Base-by-base conservation (phyloP, 2,329 filamentous ascomycete genomes). In the Fusarium sp. region DNA sequence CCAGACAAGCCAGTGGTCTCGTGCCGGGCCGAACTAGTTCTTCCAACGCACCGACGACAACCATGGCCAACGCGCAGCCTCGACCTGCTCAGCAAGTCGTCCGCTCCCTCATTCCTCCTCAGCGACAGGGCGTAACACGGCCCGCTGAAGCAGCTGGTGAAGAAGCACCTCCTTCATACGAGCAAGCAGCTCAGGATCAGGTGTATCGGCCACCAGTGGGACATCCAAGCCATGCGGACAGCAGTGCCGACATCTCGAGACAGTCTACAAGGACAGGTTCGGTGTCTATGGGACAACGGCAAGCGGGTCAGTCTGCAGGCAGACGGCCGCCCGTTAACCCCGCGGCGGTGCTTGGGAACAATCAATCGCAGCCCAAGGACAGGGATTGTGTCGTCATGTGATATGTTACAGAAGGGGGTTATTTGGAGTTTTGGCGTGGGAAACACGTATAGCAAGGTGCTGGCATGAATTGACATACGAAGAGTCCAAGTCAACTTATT, bases 131-230 rank as follows among this genome's bases (percentile, higher is more conserved):
- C 2, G 83, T 85, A 5, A 81, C 80, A 23, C 79, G 86, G 2
- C 75, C 48, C 4, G 76, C 81, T 0, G 85, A 86, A 6, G 82
- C 83, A 9, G 82, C 78, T 6, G 79, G 81, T 3, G 88, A 89
- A 4, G 88, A 89, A 34, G 88, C 88, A 7, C 89, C 89, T 48
- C 89, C 89, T 2, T 87, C 87, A 13, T 91, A 91, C 75, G 89
- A 90, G 79, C 87, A 90, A 78, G 88, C 89, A 5, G 85, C 88
- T 20, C 86, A 87, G 65, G 84, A 87, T 61, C 81, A 83, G 10
- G 85, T 87, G 4, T 91, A 90, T 70, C 82, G 86, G 11, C 89
- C 89, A 25, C 88, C 88, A 0, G 78, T 83, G 5, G 88, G 88
- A 20, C 86, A 90, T 60, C 88, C 87, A 0, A 87, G 80, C 45